phyloP scores from a whole-genome alignment of 768 basidiomycete genomes.

The Russula ochroleuca region DNA sequence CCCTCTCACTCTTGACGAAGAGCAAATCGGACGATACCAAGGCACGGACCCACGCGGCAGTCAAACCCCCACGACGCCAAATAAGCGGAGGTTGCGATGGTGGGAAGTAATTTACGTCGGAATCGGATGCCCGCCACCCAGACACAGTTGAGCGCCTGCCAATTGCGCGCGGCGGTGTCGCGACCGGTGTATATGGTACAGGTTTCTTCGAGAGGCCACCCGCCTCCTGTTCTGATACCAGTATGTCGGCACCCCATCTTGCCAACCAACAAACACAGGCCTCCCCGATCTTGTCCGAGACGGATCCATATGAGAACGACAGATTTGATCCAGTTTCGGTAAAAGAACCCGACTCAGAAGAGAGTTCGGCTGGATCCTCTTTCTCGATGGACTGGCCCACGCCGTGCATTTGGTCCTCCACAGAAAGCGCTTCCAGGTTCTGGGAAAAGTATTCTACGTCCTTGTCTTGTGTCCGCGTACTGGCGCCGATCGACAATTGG shows the following conservation, averaged over 20 bases:
- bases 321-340: constrained; percentile 32
- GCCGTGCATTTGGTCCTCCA: neutral
- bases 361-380: constrained; percentile 29
- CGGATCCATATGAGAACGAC: constrained; percentile 74
- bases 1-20: constrained; percentile 73
- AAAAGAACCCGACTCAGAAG: constrained; percentile 27
- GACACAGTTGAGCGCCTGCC: constrained; percentile 20
- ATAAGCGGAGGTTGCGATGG: constrained; percentile 45
- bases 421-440: constrained; percentile 12
- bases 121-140: constrained; percentile 1
- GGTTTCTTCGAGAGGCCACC: constrained; percentile 15
- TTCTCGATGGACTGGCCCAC: constrained; percentile 25
- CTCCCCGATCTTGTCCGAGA: constrained; percentile 89
- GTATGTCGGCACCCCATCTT: constrained; percentile 78
- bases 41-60: constrained; percentile 67
- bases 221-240: constrained; percentile 53
- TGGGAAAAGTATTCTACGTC: constrained; percentile 11
- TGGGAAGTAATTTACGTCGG: constrained; percentile 21
- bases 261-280: constrained; percentile 83
- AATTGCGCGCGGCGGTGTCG: constrained; percentile 14
- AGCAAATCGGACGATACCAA: constrained; percentile 73
- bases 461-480: neutral
- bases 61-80: constrained; percentile 72
- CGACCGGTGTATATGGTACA: constrained; percentile 3
- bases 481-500: constrained; percentile 1